phyloP scores from a whole-genome alignment of 1,284 basidiomycete species.

The Ustilago lituana region DNA sequence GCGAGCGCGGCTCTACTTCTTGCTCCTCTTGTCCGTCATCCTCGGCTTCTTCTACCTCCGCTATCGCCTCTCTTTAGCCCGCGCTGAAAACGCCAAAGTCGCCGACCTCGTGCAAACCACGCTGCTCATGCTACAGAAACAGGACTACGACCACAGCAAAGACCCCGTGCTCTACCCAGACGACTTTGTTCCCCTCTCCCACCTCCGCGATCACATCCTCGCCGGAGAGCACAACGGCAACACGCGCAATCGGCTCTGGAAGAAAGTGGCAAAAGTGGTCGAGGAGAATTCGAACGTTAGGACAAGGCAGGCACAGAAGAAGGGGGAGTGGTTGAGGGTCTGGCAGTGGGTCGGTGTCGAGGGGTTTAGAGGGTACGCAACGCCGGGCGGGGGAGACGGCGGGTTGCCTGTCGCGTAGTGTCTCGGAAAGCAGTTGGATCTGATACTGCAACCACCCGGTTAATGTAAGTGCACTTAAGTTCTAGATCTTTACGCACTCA shows the following conservation, averaged over 20 bases:
- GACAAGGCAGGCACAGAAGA: conserved; percentile 84
- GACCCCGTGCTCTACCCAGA: conserved; percentile 82
- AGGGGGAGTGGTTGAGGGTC: conserved; percentile 75
- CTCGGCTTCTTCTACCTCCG: conserved; percentile 20
- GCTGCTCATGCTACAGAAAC: conserved; percentile 50
- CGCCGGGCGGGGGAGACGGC: background rate
- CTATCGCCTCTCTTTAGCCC: conserved; percentile 13
- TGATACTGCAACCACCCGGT: too few relatives aligned
- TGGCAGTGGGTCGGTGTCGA: conserved; percentile 71
- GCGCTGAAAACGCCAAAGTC: conserved; percentile 29
- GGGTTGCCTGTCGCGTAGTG: conserved; percentile 18
- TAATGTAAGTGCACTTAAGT: too few relatives aligned
- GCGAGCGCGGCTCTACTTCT: conserved; percentile 37
- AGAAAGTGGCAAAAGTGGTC: conserved; percentile 83
- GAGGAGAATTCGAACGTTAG: conserved; percentile 95
- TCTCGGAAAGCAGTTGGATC: too few relatives aligned
- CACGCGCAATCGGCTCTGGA: conserved; percentile 80
- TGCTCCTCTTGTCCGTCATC: conserved; percentile 7
- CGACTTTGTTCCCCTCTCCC: conserved; percentile 85
- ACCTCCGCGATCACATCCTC: conserved; percentile 88
- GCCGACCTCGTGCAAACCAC: conserved; percentile 42
- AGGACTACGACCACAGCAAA: conserved; percentile 81
- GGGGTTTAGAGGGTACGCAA: conserved; percentile 11
- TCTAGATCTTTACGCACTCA: background rate
- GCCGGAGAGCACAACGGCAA: conserved; percentile 81